Percentiles rank a stretch among this genome's conserved stretches.
Evolutionary conservation across 1,284 basidiomycete species (phyloP).

Genomic region (Ceratobasidium sp.): DNA sequence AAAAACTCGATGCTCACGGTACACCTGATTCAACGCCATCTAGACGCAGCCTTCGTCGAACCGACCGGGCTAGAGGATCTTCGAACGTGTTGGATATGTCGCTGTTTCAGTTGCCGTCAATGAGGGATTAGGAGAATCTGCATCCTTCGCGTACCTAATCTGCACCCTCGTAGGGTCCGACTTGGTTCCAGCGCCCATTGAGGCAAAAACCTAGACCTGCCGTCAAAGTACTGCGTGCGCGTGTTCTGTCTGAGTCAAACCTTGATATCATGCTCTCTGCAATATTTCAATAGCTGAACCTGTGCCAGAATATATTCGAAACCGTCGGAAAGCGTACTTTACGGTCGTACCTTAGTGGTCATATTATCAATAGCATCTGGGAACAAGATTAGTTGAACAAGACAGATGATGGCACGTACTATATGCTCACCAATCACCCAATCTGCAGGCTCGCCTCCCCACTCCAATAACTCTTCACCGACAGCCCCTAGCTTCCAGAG

Average conservation of each 20-base stretch:
- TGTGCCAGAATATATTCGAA: constrained; percentile 39
- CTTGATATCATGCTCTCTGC: constrained; percentile 80
- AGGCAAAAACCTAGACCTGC: constrained; percentile 83
- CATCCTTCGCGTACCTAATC: constrained; percentile 66
- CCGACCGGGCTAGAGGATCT: constrained; percentile 93
- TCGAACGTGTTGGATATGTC: constrained; percentile 95
- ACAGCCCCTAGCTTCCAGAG: constrained; percentile 83
- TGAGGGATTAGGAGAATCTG: not conserved
- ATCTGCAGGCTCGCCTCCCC: constrained; percentile 69
- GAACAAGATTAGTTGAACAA: constrained; percentile 41
- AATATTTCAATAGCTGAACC: constrained; percentile 88
- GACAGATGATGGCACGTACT: too few relatives aligned
- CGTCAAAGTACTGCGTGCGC: not conserved
- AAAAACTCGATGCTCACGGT: constrained; percentile 61
- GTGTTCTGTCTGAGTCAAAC: constrained; percentile 57
- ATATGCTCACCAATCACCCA: constrained; percentile 83
- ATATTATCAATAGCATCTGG: constrained; percentile 97
- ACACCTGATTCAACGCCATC: constrained; percentile 81
- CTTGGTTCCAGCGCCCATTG: constrained; percentile 99
- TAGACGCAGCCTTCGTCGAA: constrained; percentile 82
- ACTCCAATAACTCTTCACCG: constrained; percentile 74
- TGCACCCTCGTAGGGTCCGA: constrained; percentile 95
- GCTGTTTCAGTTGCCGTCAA: constrained; percentile 57
- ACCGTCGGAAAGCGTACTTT: not conserved
- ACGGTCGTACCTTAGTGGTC: constrained; percentile 75